Evolutionary conservation across 2,329 filamentous ascomycete species (phyloP).

Genomic region (Apiospora rasikravindrae): DNA sequence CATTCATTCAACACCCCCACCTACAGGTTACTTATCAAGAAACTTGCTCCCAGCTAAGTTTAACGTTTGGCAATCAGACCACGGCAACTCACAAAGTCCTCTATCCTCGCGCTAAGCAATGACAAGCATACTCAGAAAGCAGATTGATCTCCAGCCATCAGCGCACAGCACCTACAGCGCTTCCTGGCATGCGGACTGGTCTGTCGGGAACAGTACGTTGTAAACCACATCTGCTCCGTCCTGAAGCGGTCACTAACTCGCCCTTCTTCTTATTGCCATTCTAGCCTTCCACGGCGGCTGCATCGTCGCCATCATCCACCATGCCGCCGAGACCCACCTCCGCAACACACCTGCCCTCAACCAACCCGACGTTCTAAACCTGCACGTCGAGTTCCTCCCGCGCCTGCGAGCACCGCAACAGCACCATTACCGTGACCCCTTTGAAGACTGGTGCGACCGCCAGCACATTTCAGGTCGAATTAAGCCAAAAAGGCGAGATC

Average conservation of each 20-base stretch:
- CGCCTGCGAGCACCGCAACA: conserved; percentile 28
- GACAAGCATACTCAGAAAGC: conserved; percentile 26
- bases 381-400: conserved; percentile 36
- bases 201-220: conserved; percentile 28
- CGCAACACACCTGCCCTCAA: conserved; percentile 24
- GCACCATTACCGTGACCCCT: conserved; percentile 28
- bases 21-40: no score
- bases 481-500: conserved; percentile 28
- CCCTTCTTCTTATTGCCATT: conserved; percentile 19
- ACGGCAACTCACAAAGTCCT: no score
- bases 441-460: conserved; percentile 30
- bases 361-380: conserved; percentile 33
- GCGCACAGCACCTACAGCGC: conserved; percentile 26
- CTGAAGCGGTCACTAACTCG: background rate
- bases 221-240: background rate
- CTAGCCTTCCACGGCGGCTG: conserved; percentile 32
- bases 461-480: conserved; percentile 32
- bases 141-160: conserved; percentile 28
- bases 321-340: conserved; percentile 31
- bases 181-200: conserved; percentile 31
- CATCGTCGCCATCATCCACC: conserved; percentile 33
- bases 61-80: background rate
- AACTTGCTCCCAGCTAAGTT: no score
- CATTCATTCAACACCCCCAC: no score
- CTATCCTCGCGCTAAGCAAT: no score